These are phyloP conservation scores for Teratosphaeria epicoccoides DNA, from an alignment of 2,329 filamentous ascomycete genomes.

Conservation along the genomic window DNA sequence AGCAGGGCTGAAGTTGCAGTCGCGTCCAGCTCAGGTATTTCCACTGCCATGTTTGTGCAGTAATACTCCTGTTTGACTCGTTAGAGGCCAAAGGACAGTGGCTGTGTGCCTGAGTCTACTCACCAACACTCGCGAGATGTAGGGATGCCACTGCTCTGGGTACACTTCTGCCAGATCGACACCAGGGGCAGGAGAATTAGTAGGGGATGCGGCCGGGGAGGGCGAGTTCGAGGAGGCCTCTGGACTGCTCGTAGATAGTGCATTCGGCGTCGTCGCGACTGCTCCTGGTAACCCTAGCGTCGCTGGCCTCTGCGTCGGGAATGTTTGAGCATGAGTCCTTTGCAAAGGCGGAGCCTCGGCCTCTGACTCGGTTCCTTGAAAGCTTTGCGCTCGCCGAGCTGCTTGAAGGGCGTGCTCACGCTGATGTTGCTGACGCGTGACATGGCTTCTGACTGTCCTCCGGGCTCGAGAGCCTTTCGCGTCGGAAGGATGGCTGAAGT, in stretches of 20 bases:
- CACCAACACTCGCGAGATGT: constrained; percentile 24
- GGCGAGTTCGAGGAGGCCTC: constrained; percentile 12
- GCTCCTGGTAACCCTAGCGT: constrained; percentile 6
- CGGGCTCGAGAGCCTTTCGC: constrained; percentile 22
- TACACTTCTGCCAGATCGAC: constrained; percentile 26
- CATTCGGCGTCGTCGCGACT: background rate
- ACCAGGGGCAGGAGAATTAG: constrained; percentile 10
- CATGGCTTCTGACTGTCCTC: constrained; percentile 27
- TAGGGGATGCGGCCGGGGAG: constrained; percentile 13
- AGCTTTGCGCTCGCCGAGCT: constrained; percentile 13
- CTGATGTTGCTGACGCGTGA: constrained; percentile 23
- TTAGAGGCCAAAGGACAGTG: background rate
- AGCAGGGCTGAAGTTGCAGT: constrained; percentile 26
- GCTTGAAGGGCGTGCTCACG: constrained; percentile 16
- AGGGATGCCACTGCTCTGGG: constrained; percentile 29
- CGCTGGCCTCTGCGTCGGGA: constrained; percentile 11
- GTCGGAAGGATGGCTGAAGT: constrained; percentile 27
- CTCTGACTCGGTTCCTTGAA: constrained; percentile 3
- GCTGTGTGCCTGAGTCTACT: background rate
- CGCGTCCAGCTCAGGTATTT: constrained; percentile 34
- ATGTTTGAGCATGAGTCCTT: constrained; percentile 1
- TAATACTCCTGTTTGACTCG: constrained; percentile 19
- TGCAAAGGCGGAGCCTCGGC: background rate
- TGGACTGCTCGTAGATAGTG: constrained; percentile 14
- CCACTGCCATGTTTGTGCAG: constrained; percentile 28